Base-by-base conservation (phyloP, 805 yeast genomes). In the Yarrowia sp. region DNA sequence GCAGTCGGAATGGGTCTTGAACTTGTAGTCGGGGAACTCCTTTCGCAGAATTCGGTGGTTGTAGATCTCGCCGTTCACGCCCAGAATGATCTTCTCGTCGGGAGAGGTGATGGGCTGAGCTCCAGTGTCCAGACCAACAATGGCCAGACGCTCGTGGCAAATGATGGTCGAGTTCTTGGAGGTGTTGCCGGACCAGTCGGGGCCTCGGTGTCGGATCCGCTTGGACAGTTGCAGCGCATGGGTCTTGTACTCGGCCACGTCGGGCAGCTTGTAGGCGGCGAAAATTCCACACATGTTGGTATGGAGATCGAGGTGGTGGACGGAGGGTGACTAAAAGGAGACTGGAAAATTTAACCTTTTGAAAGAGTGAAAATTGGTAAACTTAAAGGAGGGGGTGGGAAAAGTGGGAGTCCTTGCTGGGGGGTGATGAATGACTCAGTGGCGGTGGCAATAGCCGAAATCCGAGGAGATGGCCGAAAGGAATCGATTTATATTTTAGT, bases 41-140 rank as follows among this genome's bases (percentile, higher is more conserved):
- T 85, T 86, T 85, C 99, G 89, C 77, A 95, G 78, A 74, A 89
- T 84, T 79, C 93, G 91, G 82, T 95, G 99, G 89, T 95, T 95
- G 83, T 95, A 95, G 76, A 95, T 94, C 82, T 95, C 99, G 75
- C 98, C 99, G 84, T 95, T 95, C 79, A 95, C 99, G 71, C 96
- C 87, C 72, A 95, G 83, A 43, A 87, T 80, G 77, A 86, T 86
- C 74, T 88, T 81, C 71, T 85, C 96, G 75, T 92, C 97, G 69
- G 84, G 82, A 71, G 91, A 89, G 72, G 89, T 84, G 82, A 95
- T 90, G 73, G 99, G 99, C 83, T 95, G 99, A 72, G 99, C 97
- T 77, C 99, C 99, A 55, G 97, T 84, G 79, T 92, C 98, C 74
- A 95, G 84, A 75, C 99, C 99, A 71, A 95, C 99, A 78, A 95